A percentile compares a stretch with the other conserved stretches of the same genome.
Evolutionary conservation across 202 grass and related monocot genomes (phyloP).

Genomic region (Carex sylvatica): DNA sequence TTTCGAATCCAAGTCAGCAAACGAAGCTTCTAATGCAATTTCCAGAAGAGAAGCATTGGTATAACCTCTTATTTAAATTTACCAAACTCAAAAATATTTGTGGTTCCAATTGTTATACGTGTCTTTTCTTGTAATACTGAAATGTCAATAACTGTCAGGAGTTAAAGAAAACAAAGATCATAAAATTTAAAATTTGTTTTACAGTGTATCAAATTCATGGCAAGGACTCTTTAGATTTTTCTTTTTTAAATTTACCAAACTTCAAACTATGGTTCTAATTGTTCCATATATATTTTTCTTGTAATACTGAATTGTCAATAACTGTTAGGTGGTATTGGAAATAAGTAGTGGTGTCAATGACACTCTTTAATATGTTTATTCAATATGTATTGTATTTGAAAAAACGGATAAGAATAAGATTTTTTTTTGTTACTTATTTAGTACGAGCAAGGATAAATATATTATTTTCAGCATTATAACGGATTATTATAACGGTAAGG

Average conservation of each 20-base stretch:
- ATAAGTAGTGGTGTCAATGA: neutral
- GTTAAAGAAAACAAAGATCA: neutral
- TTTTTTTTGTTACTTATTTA: too few species aligned
- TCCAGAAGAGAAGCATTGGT: neutral
- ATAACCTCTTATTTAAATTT: neutral
- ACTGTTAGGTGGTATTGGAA: neutral
- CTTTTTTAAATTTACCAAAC: neutral
- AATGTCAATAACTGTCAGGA: neutral
- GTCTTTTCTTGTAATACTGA: neutral
- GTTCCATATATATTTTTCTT: neutral
- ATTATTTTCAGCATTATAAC: too few species aligned
- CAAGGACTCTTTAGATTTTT: neutral
- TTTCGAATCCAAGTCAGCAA: neutral
- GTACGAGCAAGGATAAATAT: too few species aligned
- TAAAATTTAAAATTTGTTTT: too few species aligned
- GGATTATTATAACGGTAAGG: too few species aligned
- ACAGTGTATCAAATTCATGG: neutral
- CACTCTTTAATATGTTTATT: too few species aligned
- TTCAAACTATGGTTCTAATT: neutral
- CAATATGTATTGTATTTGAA: too few species aligned
- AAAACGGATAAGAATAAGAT: too few species aligned
- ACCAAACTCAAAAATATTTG: neutral
- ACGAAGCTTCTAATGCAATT: conserved; percentile 1
- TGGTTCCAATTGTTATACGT: neutral
- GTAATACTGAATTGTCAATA: neutral